Evolutionary conservation across 345 rosid genomes (phyloP).

Genomic region (Diplotaxis tenuifolia): DNA sequence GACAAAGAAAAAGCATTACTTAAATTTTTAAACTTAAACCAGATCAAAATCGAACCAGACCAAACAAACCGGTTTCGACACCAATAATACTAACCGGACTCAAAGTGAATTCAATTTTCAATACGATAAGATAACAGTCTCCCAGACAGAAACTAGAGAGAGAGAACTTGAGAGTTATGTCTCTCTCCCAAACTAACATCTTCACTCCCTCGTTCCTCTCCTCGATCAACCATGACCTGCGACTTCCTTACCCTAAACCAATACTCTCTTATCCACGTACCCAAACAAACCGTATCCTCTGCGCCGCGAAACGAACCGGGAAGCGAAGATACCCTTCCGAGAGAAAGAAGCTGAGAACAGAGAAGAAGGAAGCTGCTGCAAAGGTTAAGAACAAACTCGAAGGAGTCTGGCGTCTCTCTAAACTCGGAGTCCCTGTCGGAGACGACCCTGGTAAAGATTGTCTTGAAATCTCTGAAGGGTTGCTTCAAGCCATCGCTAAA

Average conservation of each 20-base stretch:
- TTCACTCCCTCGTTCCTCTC: constrained; percentile 27
- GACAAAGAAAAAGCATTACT: background rate
- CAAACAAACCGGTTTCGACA: constrained; percentile 18
- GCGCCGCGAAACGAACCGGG: constrained; percentile 77
- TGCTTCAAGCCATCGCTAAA: constrained; percentile 80
- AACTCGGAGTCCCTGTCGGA: constrained; percentile 65
- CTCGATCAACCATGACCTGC: constrained; percentile 15
- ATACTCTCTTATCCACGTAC: constrained; percentile 24
- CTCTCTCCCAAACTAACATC: constrained; percentile 33
- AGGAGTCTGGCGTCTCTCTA: constrained; percentile 84
- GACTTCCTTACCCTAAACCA: constrained; percentile 12
- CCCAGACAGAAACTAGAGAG: constrained; percentile 1
- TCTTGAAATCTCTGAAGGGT: constrained; percentile 55
- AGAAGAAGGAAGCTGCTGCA: constrained; percentile 51
- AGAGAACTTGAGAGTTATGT: constrained; percentile 15
- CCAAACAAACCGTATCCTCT: constrained; percentile 36
- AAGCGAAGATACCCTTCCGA: constrained; percentile 90
- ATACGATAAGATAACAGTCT: constrained; percentile 27
- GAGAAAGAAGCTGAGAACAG: constrained; percentile 72
- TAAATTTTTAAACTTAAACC: background rate
- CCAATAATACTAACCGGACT: constrained; percentile 11
- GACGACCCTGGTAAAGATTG: constrained; percentile 89
- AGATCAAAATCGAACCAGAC: background rate
- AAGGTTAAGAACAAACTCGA: constrained; percentile 62
- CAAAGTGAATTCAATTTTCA: constrained; percentile 1